A percentile compares a stretch with the other conserved stretches of the same genome.
Conservation (phyloP, 2,329 filamentous ascomycete species). For the Colletotrichum melonis region DNA sequence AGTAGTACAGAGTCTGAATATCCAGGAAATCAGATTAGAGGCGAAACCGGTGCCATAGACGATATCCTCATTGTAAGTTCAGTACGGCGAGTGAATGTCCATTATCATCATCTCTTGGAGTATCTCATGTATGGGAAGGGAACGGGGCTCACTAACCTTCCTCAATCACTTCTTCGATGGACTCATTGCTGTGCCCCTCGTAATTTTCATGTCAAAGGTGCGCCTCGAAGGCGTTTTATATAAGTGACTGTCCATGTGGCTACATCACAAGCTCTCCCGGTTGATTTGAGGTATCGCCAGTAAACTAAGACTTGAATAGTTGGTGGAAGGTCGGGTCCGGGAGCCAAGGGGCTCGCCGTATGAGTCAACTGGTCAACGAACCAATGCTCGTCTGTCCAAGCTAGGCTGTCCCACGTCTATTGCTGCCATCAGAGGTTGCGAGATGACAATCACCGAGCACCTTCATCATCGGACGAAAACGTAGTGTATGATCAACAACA, state of each 20-base stretch:
- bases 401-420: no score
- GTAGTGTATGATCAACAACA: no score
- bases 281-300: background rate
- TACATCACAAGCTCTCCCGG: background rate
- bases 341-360: background rate
- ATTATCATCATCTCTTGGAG: constrained; percentile 5
- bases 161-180: background rate
- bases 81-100: constrained; percentile 23
- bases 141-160: background rate
- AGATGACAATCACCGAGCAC: no score
- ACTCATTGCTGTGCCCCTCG: background rate
- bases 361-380: background rate
- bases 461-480: no score
- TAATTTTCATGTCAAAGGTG: no score
- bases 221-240: background rate
- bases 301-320: background rate
- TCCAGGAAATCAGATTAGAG: constrained; percentile 7
- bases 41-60: constrained; percentile 24
- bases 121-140: background rate
- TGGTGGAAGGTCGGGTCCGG: background rate
- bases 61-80: constrained; percentile 10
- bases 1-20: background rate
- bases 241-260: background rate
- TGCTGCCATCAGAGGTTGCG: background rate
- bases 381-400: no score